Percentiles rank a stretch among this genome's conserved stretches.
Conservation (phyloP, 495 filamentous ascomycete species). For the Penicillium verhagenii region DNA sequence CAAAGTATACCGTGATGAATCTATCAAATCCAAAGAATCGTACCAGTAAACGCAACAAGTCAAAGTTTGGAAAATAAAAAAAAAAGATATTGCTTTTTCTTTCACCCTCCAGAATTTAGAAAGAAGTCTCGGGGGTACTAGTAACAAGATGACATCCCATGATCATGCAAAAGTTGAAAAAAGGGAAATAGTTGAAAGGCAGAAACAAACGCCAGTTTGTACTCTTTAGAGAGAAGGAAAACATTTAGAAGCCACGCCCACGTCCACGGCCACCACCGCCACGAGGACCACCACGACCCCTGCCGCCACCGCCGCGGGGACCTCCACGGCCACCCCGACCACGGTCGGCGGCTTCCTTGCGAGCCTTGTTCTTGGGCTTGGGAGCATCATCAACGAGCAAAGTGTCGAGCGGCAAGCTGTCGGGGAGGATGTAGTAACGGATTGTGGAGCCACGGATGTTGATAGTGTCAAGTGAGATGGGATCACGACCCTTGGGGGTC, state of each 20-base stretch:
- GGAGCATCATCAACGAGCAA: slow-evolving; percentile 92
- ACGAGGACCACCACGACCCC: slow-evolving; percentile 57
- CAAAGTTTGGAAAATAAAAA: slow-evolving; percentile 1
- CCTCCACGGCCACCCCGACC: slow-evolving; percentile 56
- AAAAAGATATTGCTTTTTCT: slow-evolving; percentile 14
- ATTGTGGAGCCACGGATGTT: slow-evolving; percentile 93
- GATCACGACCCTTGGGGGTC: slow-evolving; percentile 82
- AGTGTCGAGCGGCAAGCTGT: slow-evolving; percentile 90
- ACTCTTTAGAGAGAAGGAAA: slow-evolving; percentile 21
- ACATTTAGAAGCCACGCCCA: slow-evolving; percentile 48
- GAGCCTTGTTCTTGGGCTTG: slow-evolving; percentile 98
- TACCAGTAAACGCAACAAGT: neutral
- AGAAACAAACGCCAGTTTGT: slow-evolving; percentile 28
- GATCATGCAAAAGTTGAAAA: slow-evolving; percentile 28
- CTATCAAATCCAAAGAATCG: neutral
- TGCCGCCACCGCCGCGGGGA: slow-evolving; percentile 50
- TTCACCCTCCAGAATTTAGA: slow-evolving; percentile 17
- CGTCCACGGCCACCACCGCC: slow-evolving; percentile 67
- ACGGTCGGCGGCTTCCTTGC: slow-evolving; percentile 82
- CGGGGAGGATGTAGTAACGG: slow-evolving; percentile 90
- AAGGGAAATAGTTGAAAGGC: slow-evolving; percentile 17
- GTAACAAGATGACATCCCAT: slow-evolving; percentile 22
- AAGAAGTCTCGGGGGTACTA: slow-evolving; percentile 17
- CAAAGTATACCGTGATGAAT: neutral
- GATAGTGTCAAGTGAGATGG: slow-evolving; percentile 88